Percentiles rank a stretch among this genome's conserved stretches.
Evolutionary conservation across 176 grass and related monocot genomes (phyloP).

Genomic region (barley (Hordeum vulgare)): DNA sequence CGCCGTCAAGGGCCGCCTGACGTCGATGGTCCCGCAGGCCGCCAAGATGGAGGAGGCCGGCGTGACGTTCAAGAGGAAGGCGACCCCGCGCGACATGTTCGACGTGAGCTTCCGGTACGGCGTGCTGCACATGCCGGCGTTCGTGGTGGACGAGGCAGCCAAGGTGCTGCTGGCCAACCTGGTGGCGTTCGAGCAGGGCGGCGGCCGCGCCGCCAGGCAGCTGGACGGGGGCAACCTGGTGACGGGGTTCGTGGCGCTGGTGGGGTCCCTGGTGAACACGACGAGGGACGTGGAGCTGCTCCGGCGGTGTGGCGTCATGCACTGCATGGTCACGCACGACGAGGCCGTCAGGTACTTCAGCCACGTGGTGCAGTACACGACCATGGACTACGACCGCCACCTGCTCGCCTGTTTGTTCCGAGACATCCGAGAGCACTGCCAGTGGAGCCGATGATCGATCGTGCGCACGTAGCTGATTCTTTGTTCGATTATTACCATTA

Average conservation of each 20-base stretch:
- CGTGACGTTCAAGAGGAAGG: conserved; percentile 49
- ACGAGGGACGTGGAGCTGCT: conserved; percentile 41
- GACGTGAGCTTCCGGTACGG: conserved; percentile 37
- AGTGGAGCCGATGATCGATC: conserved; percentile 35
- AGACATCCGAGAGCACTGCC: conserved; percentile 46
- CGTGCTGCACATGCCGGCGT: conserved; percentile 33
- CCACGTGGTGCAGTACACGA: conserved; percentile 46
- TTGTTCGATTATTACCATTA: background rate
- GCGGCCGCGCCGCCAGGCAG: conserved; percentile 19
- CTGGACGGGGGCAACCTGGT: conserved; percentile 32
- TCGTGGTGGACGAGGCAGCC: conserved; percentile 38
- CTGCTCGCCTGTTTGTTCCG: conserved; percentile 34
- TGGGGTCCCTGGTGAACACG: conserved; percentile 39
- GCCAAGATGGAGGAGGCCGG: conserved; percentile 39
- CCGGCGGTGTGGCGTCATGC: conserved; percentile 45
- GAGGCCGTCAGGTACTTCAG: conserved; percentile 46
- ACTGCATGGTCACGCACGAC: conserved; percentile 52
- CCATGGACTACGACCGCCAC: conserved; percentile 48
- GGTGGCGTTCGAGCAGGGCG: conserved; percentile 49
- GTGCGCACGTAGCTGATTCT: background rate
- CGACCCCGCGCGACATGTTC: conserved; percentile 34
- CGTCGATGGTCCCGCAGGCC: conserved; percentile 38
- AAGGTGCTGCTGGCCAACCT: conserved; percentile 49
- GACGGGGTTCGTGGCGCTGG: conserved; percentile 39
- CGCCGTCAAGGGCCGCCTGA: background rate